These are phyloP conservation scores for Corymbia calophylla DNA, from an alignment of 441 rosid genomes.

Conservation along the genomic window DNA sequence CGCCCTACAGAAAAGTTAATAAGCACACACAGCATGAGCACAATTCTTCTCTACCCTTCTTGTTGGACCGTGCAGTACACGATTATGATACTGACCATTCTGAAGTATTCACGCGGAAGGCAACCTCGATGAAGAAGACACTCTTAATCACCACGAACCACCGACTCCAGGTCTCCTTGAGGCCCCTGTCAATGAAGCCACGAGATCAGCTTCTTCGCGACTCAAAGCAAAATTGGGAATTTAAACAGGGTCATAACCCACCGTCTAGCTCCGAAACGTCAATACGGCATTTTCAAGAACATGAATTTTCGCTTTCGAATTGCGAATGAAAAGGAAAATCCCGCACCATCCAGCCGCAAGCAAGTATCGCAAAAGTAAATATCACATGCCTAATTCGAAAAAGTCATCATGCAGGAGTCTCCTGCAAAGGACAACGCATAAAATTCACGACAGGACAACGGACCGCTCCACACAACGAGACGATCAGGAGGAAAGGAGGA, in stretches of 20 bases:
- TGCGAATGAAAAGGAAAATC: not conserved
- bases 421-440: not conserved
- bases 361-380: not conserved
- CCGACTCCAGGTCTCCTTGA: not conserved
- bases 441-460: not conserved
- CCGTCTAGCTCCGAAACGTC: not conserved
- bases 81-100: not conserved
- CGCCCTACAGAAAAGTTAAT: conserved; percentile 18
- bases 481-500: not conserved
- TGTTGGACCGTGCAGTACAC: not conserved
- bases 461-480: not conserved
- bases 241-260: not conserved
- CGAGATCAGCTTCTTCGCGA: not conserved
- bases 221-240: not conserved
- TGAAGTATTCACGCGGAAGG: not conserved
- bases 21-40: not conserved
- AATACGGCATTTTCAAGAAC: not conserved
- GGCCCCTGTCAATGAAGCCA: not conserved
- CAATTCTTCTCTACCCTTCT: not conserved
- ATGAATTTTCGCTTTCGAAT: not conserved
- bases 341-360: not conserved
- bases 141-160: not conserved
- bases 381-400: not conserved
- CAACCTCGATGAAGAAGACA: not conserved
- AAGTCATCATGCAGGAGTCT: not conserved